Percentiles rank a stretch among this genome's conserved stretches.
These are phyloP conservation scores for Termitomyces sp. DNA, from an alignment of 768 basidiomycete species.

Conservation along the genomic window DNA sequence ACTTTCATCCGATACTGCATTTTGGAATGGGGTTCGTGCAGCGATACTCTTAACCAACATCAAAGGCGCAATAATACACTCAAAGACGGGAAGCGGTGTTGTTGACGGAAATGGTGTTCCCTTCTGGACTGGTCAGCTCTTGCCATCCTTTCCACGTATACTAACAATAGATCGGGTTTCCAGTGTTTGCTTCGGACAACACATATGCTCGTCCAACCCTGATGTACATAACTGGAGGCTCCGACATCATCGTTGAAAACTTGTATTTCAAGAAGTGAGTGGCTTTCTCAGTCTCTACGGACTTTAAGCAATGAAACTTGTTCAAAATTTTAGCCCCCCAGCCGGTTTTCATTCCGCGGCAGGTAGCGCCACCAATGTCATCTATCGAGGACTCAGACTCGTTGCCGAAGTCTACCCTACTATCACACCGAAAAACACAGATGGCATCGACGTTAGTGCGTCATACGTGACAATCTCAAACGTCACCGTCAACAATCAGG, in stretches of 20 bases:
- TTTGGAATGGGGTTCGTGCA: constrained; percentile 25
- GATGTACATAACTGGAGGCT: too few species aligned
- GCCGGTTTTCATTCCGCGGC: constrained; percentile 27
- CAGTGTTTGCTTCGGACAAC: constrained; percentile 24
- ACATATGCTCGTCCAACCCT: constrained; percentile 25
- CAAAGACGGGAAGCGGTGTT: constrained; percentile 24
- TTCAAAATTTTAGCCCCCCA: constrained; percentile 3
- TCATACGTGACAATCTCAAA: constrained; percentile 24
- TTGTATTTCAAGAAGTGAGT: too few species aligned
- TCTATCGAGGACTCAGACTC: constrained; percentile 19
- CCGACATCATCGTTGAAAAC: too few species aligned
- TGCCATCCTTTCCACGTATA: background rate
- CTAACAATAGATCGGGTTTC: background rate
- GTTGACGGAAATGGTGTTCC: constrained; percentile 29
- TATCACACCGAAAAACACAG: constrained; percentile 26
- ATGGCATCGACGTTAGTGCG: constrained; percentile 26
- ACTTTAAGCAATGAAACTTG: too few species aligned
- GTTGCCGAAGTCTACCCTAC: constrained; percentile 21
- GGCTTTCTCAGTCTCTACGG: too few species aligned
- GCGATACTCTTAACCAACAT: constrained; percentile 21
- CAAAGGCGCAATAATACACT: constrained; percentile 21
- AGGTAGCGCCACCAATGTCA: constrained; percentile 21
- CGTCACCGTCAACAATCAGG: constrained; percentile 23
- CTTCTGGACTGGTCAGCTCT: constrained; percentile 23
- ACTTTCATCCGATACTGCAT: constrained; percentile 21